Base-by-base conservation (phyloP, 2,329 filamentous ascomycete species). In the Penicillium vulpinum region DNA sequence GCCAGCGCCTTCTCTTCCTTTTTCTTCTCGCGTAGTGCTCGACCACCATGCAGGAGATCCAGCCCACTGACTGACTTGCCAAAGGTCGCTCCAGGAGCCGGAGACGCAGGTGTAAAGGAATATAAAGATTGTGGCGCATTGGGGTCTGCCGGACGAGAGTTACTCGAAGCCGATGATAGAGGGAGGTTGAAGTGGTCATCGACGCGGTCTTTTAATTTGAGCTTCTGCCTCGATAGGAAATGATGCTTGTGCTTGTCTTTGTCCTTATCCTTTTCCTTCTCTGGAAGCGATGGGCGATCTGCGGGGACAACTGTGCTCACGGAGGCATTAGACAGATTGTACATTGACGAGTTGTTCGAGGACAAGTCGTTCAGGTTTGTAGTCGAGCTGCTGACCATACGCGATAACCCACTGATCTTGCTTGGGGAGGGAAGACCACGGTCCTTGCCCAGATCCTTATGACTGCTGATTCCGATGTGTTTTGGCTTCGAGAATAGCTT, bases 1-100 rank as follows among this genome's bases (percentile, higher is more conserved):
- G 72, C 73, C 56, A 63, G 67, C 72, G 54, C 81, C 63, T 87
- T 85, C 61, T 90, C 88, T 60, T 90, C 87, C 63, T 88, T 88
- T 72, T 88, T 89, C 79, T 93, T 96, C 70, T 96, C 91, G 36
- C 89, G 84, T 44, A 92, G 75, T 7, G 87, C 89, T 40, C 88
- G 83, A 1, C 88, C 90, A 40, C 88, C 90, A 75, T 93, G 90
- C 50, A 90, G 82, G 26, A 93, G 77, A 73, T 93, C 90, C 41
- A 93, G 78, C 0, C 89, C 89, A 57, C 89, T 93, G 69, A 94
- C 89, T 3, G 88, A 89, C 75, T 94, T 95, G 36, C 87, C 82
- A 71, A 97, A 96, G 1, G 82, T 75, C 8, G 77, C 81, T n/a
- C 80, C 78, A 33, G 83, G 81, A 9, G 80, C 81, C 4, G 86